Evolutionary conservation across 257 asterid species (phyloP).

Genomic region (Fraxinus quadrangulata): DNA sequence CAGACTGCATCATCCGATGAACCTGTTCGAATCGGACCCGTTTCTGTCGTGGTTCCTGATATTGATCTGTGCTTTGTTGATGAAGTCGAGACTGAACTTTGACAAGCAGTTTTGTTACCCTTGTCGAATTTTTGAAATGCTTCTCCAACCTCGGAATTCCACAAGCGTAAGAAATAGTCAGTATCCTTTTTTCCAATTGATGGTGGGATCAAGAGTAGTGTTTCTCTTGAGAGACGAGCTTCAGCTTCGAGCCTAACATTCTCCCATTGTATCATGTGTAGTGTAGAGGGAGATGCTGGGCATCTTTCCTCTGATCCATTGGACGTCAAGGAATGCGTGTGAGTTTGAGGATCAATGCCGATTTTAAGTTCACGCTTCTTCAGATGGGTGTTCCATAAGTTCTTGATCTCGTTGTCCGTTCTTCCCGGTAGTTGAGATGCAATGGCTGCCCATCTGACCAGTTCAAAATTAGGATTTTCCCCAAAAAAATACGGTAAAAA

Average conservation of each 20-base stretch:
- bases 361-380: slow-evolving; percentile 62
- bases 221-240: slow-evolving; percentile 78
- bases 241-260: slow-evolving; percentile 92
- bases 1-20: slow-evolving; percentile 33
- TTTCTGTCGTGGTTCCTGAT: slow-evolving; percentile 49
- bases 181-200: slow-evolving; percentile 30
- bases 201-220: slow-evolving; percentile 41
- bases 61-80: slow-evolving; percentile 49
- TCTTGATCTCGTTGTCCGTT: slow-evolving; percentile 93
- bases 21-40: slow-evolving; percentile 25
- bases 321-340: slow-evolving; percentile 45
- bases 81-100: slow-evolving; percentile 42
- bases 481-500: neutral
- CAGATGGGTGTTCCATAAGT: slow-evolving; percentile 93
- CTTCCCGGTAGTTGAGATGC: slow-evolving; percentile 89
- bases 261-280: slow-evolving; percentile 99
- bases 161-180: slow-evolving; percentile 65
- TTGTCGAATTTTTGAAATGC: slow-evolving; percentile 48
- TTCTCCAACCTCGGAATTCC: slow-evolving; percentile 91
- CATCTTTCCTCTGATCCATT: slow-evolving; percentile 28
- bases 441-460: slow-evolving; percentile 85
- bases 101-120: slow-evolving; percentile 28
- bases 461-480: neutral
- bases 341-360: slow-evolving; percentile 88
- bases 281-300: slow-evolving; percentile 62